These are phyloP conservation scores for Lipomyces mesembrius DNA, from an alignment of 805 yeast genomes.

Conservation along the genomic window DNA sequence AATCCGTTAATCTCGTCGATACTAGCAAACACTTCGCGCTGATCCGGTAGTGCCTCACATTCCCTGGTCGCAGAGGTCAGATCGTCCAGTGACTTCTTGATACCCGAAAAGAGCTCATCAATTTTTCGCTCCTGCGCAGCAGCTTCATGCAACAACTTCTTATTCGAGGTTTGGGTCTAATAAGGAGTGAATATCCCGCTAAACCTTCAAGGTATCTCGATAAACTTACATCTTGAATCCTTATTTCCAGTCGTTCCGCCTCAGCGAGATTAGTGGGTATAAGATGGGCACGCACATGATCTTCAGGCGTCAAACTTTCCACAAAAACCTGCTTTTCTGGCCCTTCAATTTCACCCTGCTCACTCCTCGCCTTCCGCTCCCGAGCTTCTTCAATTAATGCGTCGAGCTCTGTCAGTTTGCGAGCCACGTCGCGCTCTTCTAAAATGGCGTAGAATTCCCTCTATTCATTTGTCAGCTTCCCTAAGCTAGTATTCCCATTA, in stretches of 20 bases:
- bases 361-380: constrained; percentile 36
- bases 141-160: constrained; percentile 16
- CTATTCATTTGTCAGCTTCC: constrained; percentile 41
- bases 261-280: constrained; percentile 37
- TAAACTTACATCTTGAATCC: constrained; percentile 21
- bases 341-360: constrained; percentile 13
- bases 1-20: constrained; percentile 24
- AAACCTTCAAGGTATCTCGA: background rate
- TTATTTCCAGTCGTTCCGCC: constrained; percentile 33
- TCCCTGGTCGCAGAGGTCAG: constrained; percentile 23
- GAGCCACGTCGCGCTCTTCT: constrained; percentile 51
- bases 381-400: constrained; percentile 49
- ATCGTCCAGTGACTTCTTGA: constrained; percentile 18
- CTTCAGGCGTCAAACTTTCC: constrained; percentile 43
- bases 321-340: constrained; percentile 38
- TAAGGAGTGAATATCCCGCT: background rate
- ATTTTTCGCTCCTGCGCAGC: constrained; percentile 31
- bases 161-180: constrained; percentile 26
- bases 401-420: constrained; percentile 49
- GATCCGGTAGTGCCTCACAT: constrained; percentile 23
- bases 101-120: constrained; percentile 8
- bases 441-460: constrained; percentile 61
- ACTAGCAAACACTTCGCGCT: constrained; percentile 14
- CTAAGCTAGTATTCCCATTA: background rate
- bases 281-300: constrained; percentile 42